Conservation (phyloP, 768 basidiomycete species). For the Lactarius tabidus region DNA sequence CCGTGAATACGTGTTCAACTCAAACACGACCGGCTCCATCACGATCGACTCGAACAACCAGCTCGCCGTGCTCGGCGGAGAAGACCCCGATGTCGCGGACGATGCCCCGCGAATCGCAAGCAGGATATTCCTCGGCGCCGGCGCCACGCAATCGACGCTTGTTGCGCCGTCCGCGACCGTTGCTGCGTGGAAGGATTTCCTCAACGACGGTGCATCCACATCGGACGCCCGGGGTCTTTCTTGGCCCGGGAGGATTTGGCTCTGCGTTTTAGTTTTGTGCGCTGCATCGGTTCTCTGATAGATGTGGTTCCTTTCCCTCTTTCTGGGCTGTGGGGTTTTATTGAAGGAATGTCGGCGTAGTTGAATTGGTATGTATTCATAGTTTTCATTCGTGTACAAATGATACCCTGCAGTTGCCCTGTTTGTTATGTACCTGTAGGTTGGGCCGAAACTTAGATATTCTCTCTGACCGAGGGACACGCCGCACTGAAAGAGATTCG, state of each 20-base stretch:
- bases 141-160: conserved; percentile 29
- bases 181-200: conserved; percentile 33
- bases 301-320: not conserved
- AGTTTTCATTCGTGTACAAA: not conserved
- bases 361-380: not conserved
- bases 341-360: not conserved
- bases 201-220: conserved; percentile 19
- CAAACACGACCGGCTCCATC: conserved; percentile 57
- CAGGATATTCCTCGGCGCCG: conserved; percentile 52
- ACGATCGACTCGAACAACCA: conserved; percentile 29
- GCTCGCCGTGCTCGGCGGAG: conserved; percentile 46
- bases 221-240: conserved; percentile 4
- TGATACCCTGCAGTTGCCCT: not conserved
- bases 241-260: not conserved
- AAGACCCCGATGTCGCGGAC: conserved; percentile 41
- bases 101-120: conserved; percentile 51
- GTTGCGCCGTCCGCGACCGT: conserved; percentile 33
- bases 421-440: not conserved
- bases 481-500: not conserved
- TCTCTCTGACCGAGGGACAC: not conserved
- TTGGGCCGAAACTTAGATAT: no score
- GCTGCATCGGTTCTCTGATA: not conserved
- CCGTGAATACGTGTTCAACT: conserved; percentile 65
- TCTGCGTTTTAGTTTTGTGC: not conserved
- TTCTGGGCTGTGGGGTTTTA: not conserved